Conservation (phyloP, 441 rosid species). For the Eutrema salsugineum region DNA sequence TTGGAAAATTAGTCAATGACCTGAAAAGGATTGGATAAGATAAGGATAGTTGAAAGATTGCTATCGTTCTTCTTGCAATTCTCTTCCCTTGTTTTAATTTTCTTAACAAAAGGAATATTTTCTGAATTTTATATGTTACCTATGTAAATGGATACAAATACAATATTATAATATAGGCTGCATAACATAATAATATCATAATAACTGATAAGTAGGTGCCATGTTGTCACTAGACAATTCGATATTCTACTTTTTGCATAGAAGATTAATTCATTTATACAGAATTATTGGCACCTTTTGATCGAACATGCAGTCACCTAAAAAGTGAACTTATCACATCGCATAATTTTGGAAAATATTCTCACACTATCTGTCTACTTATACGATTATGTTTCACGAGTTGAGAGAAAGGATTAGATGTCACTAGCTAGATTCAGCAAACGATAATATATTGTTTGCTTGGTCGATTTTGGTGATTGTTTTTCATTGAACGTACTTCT, state of each 20-base stretch:
- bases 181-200: not conserved
- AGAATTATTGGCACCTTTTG: slow-evolving; percentile 9
- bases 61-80: not conserved
- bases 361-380: not conserved
- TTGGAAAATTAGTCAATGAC: slow-evolving; percentile 18
- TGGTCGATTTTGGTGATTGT: not conserved
- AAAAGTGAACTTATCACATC: slow-evolving; percentile 16
- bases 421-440: not conserved
- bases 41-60: slow-evolving; percentile 24
- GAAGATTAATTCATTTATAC: not conserved
- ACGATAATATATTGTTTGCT: not conserved
- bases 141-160: not conserved
- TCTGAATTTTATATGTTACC: not conserved
- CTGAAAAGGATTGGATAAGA: slow-evolving; percentile 27
- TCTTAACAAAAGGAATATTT: not conserved
- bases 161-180: not conserved
- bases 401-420: not conserved
- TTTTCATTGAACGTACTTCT: not conserved
- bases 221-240: slow-evolving; percentile 19
- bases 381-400: not conserved
- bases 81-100: not conserved
- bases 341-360: not conserved
- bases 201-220: slow-evolving; percentile 1
- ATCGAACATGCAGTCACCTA: slow-evolving; percentile 15
- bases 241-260: not conserved